Base-by-base conservation (phyloP, 1,284 basidiomycete genomes). In the Golubevia pallescens region DNA sequence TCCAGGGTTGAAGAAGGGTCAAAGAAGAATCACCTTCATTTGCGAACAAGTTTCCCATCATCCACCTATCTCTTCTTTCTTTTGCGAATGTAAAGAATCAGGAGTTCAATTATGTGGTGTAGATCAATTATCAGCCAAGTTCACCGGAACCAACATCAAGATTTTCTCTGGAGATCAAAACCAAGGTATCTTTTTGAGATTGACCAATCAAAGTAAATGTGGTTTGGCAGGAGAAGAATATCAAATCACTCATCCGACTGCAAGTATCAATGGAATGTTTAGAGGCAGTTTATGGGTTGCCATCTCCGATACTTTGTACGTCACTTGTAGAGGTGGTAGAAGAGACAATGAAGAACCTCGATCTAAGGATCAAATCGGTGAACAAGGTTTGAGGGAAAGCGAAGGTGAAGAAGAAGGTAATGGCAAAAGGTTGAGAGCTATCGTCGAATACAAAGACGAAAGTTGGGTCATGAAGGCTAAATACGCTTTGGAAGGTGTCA, bases 391-490 rank as follows among this genome's bases (percentile, higher is more conserved):
- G 16, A 74, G 71, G 20, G 73, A 78, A 14, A 71, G 63, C 16
- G 74, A 70, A 1, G 81, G 81, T 51, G 81, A 83, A 60, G 73
- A 80, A 68, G 58, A 70, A 57, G 20, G 53, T 28, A 16, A 89
- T 19, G 87, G 89, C 51, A 85, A 81, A 65, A 89, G 89, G 75
- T 90, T 94, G 76, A 89, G 95, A 62, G 89, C 93, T 5, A 89
- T 99, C 67, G 90, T 97, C 65, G 94, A 96, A 78, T 98, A 97
- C 88, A 95, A 95, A 87, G 96, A 99, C 80, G 95, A 99, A 92
- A 93, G 93, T 8, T 99, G 96, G 96, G 88, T 99, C 56, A 92
- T 94, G 57, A 91, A 89, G 76, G 91, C 96, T 3, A 92, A 93
- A 69, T 98, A 93, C 88, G 88, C 92, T 34, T 78, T 94, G 10